A percentile compares a stretch with the other conserved stretches of the same genome.
phyloP scores from a whole-genome alignment of 768 basidiomycete genomes.

The Suillus ampliporus region DNA sequence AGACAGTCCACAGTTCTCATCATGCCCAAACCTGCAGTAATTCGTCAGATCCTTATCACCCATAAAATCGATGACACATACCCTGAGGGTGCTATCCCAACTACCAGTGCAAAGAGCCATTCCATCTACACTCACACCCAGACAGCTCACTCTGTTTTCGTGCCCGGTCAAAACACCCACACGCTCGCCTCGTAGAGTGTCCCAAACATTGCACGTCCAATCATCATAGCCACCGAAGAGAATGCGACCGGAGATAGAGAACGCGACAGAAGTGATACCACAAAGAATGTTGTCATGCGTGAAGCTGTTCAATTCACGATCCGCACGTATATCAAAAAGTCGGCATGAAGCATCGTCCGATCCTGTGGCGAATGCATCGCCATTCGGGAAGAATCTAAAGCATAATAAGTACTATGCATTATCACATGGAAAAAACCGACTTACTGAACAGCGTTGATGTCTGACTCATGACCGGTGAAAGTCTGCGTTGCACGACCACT shows the following conservation, averaged over 20 bases:
- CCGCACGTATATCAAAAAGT: constrained; percentile 96
- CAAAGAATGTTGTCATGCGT: constrained; percentile 99
- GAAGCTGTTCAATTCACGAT: constrained; percentile 95
- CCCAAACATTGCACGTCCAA: constrained; percentile 99
- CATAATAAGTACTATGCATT: constrained; percentile 16
- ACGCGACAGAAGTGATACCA: constrained; percentile 98
- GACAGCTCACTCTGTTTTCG: constrained; percentile 96
- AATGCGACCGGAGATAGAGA: constrained; percentile 96
- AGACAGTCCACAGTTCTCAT: constrained; percentile 37
- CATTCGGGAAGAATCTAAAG: constrained; percentile 96
- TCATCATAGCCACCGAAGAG: constrained; percentile 99
- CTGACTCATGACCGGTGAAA: constrained; percentile 97
- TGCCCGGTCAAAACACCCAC: constrained; percentile 97
- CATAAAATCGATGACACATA: constrained; percentile 43
- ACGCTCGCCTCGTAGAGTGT: constrained; percentile 97
- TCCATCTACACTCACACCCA: constrained; percentile 94
- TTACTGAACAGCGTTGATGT: constrained; percentile 98
- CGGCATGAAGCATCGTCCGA: constrained; percentile 99
- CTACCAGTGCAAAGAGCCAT: constrained; percentile 99
- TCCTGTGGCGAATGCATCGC: constrained; percentile 98
- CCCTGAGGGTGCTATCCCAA: constrained; percentile 98
- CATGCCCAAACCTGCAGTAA: constrained; percentile 81
- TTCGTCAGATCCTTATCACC: constrained; percentile 18
- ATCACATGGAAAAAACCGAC: constrained; percentile 39
- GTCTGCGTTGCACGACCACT: constrained; percentile 98